A percentile compares a stretch with the other conserved stretches of the same genome.
phyloP scores from a whole-genome alignment of 129 eudicot genomes.

The Helianthus tuberosus region DNA sequence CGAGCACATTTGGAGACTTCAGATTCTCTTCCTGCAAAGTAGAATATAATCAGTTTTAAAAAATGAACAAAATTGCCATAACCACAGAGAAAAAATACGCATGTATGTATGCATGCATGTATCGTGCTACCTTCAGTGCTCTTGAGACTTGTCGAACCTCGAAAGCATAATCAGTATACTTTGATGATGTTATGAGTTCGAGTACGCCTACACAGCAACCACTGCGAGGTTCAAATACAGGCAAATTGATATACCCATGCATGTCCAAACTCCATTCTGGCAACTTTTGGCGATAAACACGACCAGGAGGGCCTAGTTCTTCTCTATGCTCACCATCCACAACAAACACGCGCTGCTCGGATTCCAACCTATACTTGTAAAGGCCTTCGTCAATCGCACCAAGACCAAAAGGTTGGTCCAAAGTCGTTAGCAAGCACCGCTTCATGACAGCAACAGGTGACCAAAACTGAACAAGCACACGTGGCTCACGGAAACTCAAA shows the following conservation, averaged over 20 bases:
- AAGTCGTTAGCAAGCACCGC: too few relatives aligned
- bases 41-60: too few relatives aligned
- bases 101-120: neutral
- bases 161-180: conserved; percentile 22
- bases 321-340: conserved; percentile 9
- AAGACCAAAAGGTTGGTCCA: conserved; percentile 22
- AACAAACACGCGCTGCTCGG: conserved; percentile 11
- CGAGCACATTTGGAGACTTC: conserved; percentile 22
- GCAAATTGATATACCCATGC: conserved; percentile 13
- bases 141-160: conserved; percentile 19
- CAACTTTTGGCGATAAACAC: conserved; percentile 17
- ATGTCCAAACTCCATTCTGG: conserved; percentile 16
- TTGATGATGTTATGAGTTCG: conserved; percentile 23
- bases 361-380: conserved; percentile 9
- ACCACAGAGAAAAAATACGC: too few relatives aligned
- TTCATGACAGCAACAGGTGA: too few relatives aligned
- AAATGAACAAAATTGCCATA: too few relatives aligned
- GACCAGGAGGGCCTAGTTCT: conserved; percentile 18
- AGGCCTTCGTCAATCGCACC: conserved; percentile 19
- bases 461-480: conserved; percentile 18
- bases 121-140: conserved; percentile 13
- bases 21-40: conserved; percentile 15
- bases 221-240: conserved; percentile 12
- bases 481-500: conserved; percentile 4
- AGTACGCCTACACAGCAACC: conserved; percentile 18